Evolutionary conservation across 225 moss, liverwort and hornwort species (phyloP).

Genomic region (Anthoceros angustus): DNA sequence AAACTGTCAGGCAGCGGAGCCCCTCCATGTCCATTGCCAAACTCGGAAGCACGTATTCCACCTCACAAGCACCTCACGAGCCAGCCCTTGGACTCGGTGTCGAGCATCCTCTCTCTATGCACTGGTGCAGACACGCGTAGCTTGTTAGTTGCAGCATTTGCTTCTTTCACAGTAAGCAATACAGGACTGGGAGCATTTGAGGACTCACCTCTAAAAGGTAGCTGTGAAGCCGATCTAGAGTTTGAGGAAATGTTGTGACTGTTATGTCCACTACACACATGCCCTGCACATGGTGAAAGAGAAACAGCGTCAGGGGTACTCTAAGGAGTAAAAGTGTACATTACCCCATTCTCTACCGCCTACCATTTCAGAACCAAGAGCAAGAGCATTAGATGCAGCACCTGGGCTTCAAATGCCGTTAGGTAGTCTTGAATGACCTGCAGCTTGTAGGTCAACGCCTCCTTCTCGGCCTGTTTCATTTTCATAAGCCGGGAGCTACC

Average conservation of each 20-base stretch:
- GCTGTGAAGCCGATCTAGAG: constrained; percentile 84
- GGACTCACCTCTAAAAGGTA: constrained; percentile 63
- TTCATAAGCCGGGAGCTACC: background rate
- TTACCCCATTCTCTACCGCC: background rate
- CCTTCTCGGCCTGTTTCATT: constrained; percentile 38
- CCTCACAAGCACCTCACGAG: constrained; percentile 14
- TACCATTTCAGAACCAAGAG: background rate
- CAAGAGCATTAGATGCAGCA: background rate
- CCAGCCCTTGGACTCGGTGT: constrained; percentile 35
- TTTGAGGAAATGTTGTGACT: constrained; percentile 85
- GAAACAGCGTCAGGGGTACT: background rate
- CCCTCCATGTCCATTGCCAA: no score
- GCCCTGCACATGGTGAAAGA: constrained; percentile 28
- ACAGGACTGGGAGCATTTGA: background rate
- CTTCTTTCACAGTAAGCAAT: background rate
- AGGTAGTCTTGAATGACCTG: constrained; percentile 84
- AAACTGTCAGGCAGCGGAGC: no score
- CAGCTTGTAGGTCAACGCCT: constrained; percentile 48
- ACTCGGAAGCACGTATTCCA: no score
- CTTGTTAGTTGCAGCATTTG: background rate
- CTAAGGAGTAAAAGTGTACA: background rate
- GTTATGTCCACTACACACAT: constrained; percentile 83
- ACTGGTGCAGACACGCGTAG: constrained; percentile 23
- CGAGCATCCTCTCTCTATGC: constrained; percentile 68
- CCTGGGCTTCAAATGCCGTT: constrained; percentile 61